Base-by-base conservation (phyloP, 257 asterid species). In the Handroanthus guayacan region DNA sequence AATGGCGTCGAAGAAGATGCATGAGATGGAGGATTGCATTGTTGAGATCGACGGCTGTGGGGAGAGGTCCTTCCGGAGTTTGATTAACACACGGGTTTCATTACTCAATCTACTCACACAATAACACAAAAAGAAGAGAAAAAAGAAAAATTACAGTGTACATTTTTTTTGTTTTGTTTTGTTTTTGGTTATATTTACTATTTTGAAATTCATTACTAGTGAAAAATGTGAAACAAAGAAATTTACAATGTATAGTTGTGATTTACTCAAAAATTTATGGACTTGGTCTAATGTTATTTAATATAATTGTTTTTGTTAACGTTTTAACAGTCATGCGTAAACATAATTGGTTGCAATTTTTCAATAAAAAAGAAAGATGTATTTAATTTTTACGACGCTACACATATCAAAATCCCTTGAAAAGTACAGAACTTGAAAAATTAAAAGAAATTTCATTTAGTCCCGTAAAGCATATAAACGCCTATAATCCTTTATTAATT, bases 21-120 rank as follows among this genome's bases (percentile, higher is more conserved):
- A 79, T 6, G 86, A 84, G 39, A 62, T 82, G 73, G 96, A 93
- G 67, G 95, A 87, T 78, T 82, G 95, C 55, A 70, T 93, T 9
- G 61, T 71, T 76, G 91, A 84, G 60, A 91, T 91, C 75, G 95
- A 90, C 78, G 83, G 56, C 9, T 85, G 91, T 13, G 92, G 91
- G 0, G 96, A 86, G 45, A 89, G 75, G 75, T 91, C 87, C n/a
- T 88, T 88, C 62, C 86, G 97, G 81, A 88, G 95, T 73, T 90
- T 91, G 84, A 88, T 91, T 72, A 90, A 84, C 60, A 78, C 97
- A 14, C 90, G 97, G 76, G 97, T 90, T 79, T 88, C 98, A 3
- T 83, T 93, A 63, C 93, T 93, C 77, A 93, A 93, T 82, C 87
- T 91, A 50, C 86, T 93, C 75, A 89, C 95, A 12, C 92, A 86